Evolutionary conservation across 768 basidiomycete genomes (phyloP).

Genomic region (Mycena metata): DNA sequence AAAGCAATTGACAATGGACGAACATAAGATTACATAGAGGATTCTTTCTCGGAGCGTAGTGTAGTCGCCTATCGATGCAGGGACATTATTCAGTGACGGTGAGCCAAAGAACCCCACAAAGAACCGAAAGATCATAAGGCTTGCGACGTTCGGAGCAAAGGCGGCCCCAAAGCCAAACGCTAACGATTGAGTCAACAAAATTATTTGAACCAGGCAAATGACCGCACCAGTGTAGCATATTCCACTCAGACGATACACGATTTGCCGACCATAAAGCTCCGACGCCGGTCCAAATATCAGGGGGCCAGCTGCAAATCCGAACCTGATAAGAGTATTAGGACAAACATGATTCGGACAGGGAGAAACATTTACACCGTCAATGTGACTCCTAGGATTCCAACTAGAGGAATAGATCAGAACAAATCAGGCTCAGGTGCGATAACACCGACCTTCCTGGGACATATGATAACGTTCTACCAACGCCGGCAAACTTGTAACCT

Average conservation of each 20-base stretch:
- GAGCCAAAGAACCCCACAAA: slow-evolving; percentile 35
- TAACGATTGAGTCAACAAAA: neutral
- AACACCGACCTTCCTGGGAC: slow-evolving; percentile 23
- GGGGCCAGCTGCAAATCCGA: slow-evolving; percentile 37
- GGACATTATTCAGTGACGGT: slow-evolving; percentile 30
- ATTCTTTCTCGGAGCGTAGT: slow-evolving; percentile 9
- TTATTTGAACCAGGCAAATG: neutral
- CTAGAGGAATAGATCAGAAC: neutral
- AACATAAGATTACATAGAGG: slow-evolving; percentile 28
- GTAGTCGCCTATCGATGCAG: slow-evolving; percentile 34
- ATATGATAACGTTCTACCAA: slow-evolving; percentile 26
- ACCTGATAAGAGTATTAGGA: neutral
- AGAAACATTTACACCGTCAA: slow-evolving; percentile 14
- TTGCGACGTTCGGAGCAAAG: slow-evolving; percentile 22
- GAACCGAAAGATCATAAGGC: slow-evolving; percentile 34
- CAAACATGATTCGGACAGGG: neutral
- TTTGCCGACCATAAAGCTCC: slow-evolving; percentile 42
- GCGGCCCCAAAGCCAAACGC: slow-evolving; percentile 35
- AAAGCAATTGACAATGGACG: neutral
- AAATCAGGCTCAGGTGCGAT: neutral
- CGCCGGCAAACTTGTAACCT: slow-evolving; percentile 30
- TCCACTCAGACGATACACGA: slow-evolving; percentile 21
- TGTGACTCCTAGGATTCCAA: slow-evolving; percentile 28
- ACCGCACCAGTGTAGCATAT: slow-evolving; percentile 29
- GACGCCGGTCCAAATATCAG: slow-evolving; percentile 42